Evolutionary conservation across 2,329 filamentous ascomycete genomes (phyloP).

Genomic region (Phyllosticta citribraziliensis): DNA sequence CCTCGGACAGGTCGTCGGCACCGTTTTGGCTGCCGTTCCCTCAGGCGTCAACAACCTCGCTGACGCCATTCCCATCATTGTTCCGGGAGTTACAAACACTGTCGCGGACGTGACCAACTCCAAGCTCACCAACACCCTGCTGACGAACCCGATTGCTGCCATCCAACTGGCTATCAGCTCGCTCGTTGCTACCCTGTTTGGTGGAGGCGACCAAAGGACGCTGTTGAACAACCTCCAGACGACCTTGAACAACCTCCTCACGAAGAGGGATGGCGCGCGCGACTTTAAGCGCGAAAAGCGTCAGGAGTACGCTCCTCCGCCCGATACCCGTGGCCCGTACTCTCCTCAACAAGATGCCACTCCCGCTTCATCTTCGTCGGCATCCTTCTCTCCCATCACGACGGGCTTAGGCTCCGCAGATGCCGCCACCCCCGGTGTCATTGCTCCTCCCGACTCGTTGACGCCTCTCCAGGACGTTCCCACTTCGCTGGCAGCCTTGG

Average conservation of each 20-base stretch:
- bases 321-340: background rate
- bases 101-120: background rate
- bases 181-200: background rate
- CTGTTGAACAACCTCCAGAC: background rate
- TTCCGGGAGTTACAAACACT: background rate
- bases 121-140: background rate
- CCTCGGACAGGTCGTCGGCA: background rate
- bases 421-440: background rate
- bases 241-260: background rate
- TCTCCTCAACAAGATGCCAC: background rate
- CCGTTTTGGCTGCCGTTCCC: background rate
- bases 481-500: background rate
- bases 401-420: background rate
- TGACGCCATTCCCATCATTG: background rate
- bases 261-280: background rate
- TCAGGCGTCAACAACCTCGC: background rate
- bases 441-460: background rate
- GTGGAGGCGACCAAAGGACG: background rate
- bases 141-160: background rate
- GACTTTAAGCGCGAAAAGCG: background rate
- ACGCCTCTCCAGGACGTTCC: slow-evolving; percentile 1
- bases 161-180: background rate
- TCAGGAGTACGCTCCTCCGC: background rate
- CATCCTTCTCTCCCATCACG: background rate
- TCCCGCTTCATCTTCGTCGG: no score